phyloP scores from a whole-genome alignment of 805 yeast genomes.

The Barnettozyma vustinii region DNA sequence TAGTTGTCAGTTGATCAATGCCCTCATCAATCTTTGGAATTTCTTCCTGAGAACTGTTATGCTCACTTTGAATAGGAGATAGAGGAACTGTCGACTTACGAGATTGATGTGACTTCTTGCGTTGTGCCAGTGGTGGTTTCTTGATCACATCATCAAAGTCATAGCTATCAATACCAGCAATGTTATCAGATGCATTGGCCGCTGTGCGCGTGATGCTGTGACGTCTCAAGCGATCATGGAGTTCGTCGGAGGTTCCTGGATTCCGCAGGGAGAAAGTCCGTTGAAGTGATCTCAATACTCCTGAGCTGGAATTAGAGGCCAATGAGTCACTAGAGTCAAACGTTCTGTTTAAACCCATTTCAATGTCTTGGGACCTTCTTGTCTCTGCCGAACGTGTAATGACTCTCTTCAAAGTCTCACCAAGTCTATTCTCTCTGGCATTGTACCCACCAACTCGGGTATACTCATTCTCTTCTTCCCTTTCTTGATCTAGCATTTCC shows the following conservation, averaged over 20 bases:
- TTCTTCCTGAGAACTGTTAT: background rate
- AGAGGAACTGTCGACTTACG: background rate
- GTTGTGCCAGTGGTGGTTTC: slow-evolving; percentile 9
- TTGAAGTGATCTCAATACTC: slow-evolving; percentile 17
- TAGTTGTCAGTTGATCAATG: background rate
- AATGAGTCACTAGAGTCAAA: background rate
- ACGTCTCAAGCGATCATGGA: slow-evolving; percentile 28
- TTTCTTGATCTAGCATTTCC: slow-evolving; percentile 13
- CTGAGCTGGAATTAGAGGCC: background rate
- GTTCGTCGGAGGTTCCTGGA: slow-evolving; percentile 25
- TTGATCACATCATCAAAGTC: slow-evolving; percentile 13
- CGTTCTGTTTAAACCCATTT: slow-evolving; percentile 16
- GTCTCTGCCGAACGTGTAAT: slow-evolving; percentile 17
- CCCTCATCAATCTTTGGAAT: background rate
- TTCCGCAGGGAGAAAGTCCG: slow-evolving; percentile 16
- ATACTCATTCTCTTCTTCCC: slow-evolving; percentile 26
- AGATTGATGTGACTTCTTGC: background rate
- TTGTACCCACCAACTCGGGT: slow-evolving; percentile 25
- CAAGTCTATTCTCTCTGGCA: slow-evolving; percentile 30
- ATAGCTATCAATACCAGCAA: slow-evolving; percentile 39
- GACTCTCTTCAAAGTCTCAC: slow-evolving; percentile 29
- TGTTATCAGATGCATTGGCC: slow-evolving; percentile 37
- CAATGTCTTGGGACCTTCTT: slow-evolving; percentile 9
- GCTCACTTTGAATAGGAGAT: slow-evolving; percentile 7
- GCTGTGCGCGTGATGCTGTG: slow-evolving; percentile 38